Base-by-base conservation (phyloP, 345 rosid genomes). In the Iberis pinnata region DNA sequence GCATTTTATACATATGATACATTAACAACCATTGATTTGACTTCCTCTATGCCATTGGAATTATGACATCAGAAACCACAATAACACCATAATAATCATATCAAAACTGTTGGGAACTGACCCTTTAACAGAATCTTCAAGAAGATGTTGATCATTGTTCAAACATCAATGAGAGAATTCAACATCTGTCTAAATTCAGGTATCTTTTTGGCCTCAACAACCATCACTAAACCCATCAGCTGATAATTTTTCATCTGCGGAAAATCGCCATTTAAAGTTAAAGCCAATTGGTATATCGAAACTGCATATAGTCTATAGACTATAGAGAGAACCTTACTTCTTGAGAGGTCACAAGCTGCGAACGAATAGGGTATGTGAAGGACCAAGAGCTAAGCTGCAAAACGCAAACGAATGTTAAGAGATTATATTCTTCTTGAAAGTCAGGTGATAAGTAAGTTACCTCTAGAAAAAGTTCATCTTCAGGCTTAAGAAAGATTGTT, bases 321-420 rank as follows among this genome's bases (percentile, higher is more conserved):
- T n/a, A n/a, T n/a, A 63, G 40, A 38, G 57, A 58, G n/a, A 47
- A 43, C 35, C 87, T 64, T 74, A 61, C 98, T 83, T 88, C 97
- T 19, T 63, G 72, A 61, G 80, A 56, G 49, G 84, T 65, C 13
- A 83, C 72, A 2, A 65, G 78, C 62, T 75, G 78, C 5, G 70
- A 73, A 36, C 43, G 74, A 68, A 75, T 67, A 11, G 94, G 85
- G 64, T 71, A 92, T 51, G 43, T 71, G 67, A 88, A 81, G 20
- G 93, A 83, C 94, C 97, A 92, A 1, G 76, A 70, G 63, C 95
- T 77, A 24, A 88, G 79, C 98, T 92, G 93, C 72, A 75, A 67
- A 56, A 12, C n/a, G n/a, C n/a, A n/a, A 46, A 46, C 43, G 14
- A 39, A 59, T 46, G 12, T 40, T 60, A 8, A 50, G 46, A 65